These are phyloP conservation scores for Logfia minima DNA, from an alignment of 129 eudicot species.

Conservation along the genomic window DNA sequence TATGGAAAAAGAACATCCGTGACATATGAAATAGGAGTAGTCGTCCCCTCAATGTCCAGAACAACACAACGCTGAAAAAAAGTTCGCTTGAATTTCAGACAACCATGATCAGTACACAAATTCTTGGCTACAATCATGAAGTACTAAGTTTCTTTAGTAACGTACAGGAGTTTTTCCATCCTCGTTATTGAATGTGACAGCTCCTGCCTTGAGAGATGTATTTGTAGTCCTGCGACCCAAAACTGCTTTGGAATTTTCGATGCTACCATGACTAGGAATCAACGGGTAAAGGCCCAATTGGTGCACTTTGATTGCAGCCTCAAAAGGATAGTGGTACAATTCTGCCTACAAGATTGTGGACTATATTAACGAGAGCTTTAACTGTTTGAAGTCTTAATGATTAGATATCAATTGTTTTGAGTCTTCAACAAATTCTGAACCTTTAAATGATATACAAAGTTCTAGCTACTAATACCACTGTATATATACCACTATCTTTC, in stretches of 20 bases:
- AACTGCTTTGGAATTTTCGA: not conserved
- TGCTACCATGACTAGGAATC: conserved; percentile 53
- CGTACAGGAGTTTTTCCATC: conserved; percentile 50
- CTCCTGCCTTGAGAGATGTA: conserved; percentile 49
- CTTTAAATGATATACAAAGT: too few relatives aligned
- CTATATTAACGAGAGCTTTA: not conserved
- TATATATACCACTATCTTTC: too few relatives aligned
- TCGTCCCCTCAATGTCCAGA: conserved; percentile 96
- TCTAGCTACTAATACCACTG: too few relatives aligned
- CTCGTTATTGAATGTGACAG: conserved; percentile 23
- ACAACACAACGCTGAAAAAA: conserved; percentile 76
- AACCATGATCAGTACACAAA: not conserved
- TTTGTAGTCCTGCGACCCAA: conserved; percentile 10
- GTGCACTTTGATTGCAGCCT: conserved; percentile 71
- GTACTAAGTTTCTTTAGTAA: conserved; percentile 1
- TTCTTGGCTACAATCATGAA: not conserved
- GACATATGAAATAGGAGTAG: conserved; percentile 92
- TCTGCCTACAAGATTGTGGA: conserved; percentile 53
- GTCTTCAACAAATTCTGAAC: not conserved
- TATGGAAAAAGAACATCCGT: conserved; percentile 96
- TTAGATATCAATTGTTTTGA: not conserved
- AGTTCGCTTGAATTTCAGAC: not conserved
- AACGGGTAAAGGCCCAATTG: conserved; percentile 65
- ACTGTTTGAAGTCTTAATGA: not conserved
- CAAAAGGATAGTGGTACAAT: conserved; percentile 66